Evolutionary conservation across 768 basidiomycete genomes (phyloP), one percentile per base, ranked within the genome.

Genomic region (Candolleomyces efflorescens): DNA sequence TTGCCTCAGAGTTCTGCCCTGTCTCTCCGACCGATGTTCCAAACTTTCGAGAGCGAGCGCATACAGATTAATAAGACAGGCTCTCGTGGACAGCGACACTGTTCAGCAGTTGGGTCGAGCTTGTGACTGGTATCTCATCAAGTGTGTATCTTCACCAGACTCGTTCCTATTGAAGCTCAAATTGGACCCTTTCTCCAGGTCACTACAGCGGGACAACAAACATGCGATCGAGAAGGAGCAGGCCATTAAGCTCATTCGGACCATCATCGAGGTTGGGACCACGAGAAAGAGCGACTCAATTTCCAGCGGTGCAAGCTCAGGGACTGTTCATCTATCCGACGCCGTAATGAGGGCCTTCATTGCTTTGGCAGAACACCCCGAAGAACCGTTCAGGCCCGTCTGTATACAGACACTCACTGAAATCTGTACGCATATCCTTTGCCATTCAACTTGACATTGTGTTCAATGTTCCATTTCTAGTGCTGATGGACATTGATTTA

Each of bases 61-160:
- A 0, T 98, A 96, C 71, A 81, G 94, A 44, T 77, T 95, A 2
- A 77, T 98, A 17, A 84, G 96, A 18, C 87, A 94, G 65, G 74
- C 82, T 1, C 68, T 95, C 5, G 82, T 93, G 3, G 92, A 94
- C 64, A 65, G 75, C 0, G 79, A 86, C n/a, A 84, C 86, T 0
- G 87, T 93, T 47, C 80, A 81, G 56, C 77, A 75, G 20, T 73
- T 97, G 32, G 78, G 82, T 12, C 80, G 84, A 20, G 80, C 86
- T 17, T 69, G 97, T 36, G 93, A 97, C 63, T 94, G 92, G 87
- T 93, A 91, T 66, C 83, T 98, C 47, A 83, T 98, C 62, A 89
- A 90, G 94, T 94, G 61, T 52, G 78, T 65, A n/a, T 39, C 55
- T 37, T 22, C n/a, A 10, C 6, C 10, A 4, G 36, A 23, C 11